Base-by-base conservation (phyloP, 2,329 filamentous ascomycete species). In the Ciborinia camelliae region DNA sequence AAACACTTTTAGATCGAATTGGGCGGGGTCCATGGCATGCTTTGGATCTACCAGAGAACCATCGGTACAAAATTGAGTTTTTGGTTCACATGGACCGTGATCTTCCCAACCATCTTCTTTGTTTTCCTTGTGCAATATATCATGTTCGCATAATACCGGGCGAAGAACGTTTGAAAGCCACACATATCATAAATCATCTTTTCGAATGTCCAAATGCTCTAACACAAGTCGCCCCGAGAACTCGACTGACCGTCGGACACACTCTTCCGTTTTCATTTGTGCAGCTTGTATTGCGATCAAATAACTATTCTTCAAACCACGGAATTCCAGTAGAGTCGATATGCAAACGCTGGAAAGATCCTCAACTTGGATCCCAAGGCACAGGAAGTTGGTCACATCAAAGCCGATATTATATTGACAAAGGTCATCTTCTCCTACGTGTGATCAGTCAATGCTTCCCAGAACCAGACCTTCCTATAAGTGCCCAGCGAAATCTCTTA, bases 221-320 rank as follows among this genome's bases (percentile, higher is more conserved):
- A 37, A 83, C 83, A 69, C 74, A 78, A n/a, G 74, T 80, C 7
- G 77, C 81, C 1, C 81, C 84, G 2, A 80, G 82, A 32, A 80
- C 80, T 30, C 79, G 84, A 8, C 78, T 87, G 32, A 81, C 82
- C 7, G 80, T 83, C 43, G 81, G 79, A 48, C 81, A 84, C 62
- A 79, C 75, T n/a, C 76, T 88, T 0, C 82, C 83, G 2, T 86
- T 84, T 73, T 75, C 82, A 15, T 86, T 86, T 67, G 79, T 85
- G 2, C 85, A 88, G 71, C 79, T 88, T n/a, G 79, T 76, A 4
- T 75, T 82, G 50, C 80, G 84, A 39, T 79, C 80, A 5, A 74
- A 78, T 64, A 77, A 77, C n/a, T 81, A 81, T 70, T 77, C 78
- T 1, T 76, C 79, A 0, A 63, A 67, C 3, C 80, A 84, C 69